Evolutionary conservation across 2,329 filamentous ascomycete species (phyloP).

Genomic region (Zymoseptoria brevis): DNA sequence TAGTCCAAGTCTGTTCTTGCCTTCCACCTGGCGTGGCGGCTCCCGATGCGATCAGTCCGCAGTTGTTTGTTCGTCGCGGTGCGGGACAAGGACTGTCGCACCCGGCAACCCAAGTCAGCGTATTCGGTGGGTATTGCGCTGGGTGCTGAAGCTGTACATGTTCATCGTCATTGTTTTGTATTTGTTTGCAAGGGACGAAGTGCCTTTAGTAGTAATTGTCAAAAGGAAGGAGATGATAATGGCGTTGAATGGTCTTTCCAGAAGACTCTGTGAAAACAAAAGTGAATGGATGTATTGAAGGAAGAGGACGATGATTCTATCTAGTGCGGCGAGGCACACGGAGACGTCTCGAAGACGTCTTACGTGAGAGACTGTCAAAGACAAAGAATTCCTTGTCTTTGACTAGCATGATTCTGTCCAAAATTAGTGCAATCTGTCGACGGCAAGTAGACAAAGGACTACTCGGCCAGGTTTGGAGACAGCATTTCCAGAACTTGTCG

Average conservation of each 20-base stretch:
- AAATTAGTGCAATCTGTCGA: background rate
- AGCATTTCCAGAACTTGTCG: background rate
- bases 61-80: background rate
- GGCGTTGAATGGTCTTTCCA: background rate
- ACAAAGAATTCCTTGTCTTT: background rate
- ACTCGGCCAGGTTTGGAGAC: background rate
- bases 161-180: background rate
- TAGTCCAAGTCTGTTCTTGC: background rate
- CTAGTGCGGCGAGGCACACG: background rate
- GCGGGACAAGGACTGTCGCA: background rate
- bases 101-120: background rate
- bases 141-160: background rate
- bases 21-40: background rate
- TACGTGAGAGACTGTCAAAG: background rate
- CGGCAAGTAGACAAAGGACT: background rate
- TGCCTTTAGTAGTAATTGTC: background rate
- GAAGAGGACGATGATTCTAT: background rate
- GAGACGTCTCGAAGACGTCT: background rate
- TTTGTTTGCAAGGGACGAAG: background rate
- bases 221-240: background rate
- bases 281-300: background rate
- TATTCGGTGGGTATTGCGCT: background rate
- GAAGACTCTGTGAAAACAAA: background rate
- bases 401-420: background rate
- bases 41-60: background rate